Evolutionary conservation across 257 asterid species (phyloP), one percentile per base, ranked within the genome.

Genomic region (Scutellaria baicalensis): DNA sequence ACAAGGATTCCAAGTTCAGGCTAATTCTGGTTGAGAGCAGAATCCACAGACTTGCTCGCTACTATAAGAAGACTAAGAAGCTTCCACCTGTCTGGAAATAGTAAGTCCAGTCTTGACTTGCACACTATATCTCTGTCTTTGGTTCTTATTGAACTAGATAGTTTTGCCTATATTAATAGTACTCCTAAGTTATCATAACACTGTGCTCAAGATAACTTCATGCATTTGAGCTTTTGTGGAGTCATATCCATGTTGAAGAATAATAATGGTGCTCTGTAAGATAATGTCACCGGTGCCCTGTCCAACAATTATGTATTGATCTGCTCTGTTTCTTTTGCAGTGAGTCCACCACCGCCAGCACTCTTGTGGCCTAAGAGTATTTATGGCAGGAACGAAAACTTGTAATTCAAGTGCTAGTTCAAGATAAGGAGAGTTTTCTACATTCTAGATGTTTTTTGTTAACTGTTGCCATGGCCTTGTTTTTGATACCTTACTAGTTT

Each of bases 41-140:
- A 56, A 84, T 84, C 61, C 89, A 84, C 77, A 75, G 89, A 31
- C 84, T 81, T 52, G 89, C 92, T 65, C 92, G 92, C 59, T 86
- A 86, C 82, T 86, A 86, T 63, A 86, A 86, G 80, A 84, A 86
- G 70, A 86, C 92, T 7, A 86, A 86, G 82, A 86, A 86, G 87
- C 92, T 86, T 51, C 92, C 92, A 52, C 92, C 89, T 16, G 92
- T 81, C 77, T 86, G 92, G 92, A 86, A 86, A 73, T 86, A 86
- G 92, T 86, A 78, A 80, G 84, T 69, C 55, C 69, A 58, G 21
- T 17, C 20, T 40, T 38, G 12, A 1, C 40, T 50, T 14, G 33
- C 5, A 23, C 1, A 14, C 35, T 9, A 33, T 17, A 6, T 21
- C 18, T 6, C 5, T 47, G n/a, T 50, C 17, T 0, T 8, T 50